A percentile compares a stretch with the other conserved stretches of the same genome.
phyloP scores from a whole-genome alignment of 108 stramenopile species.

The Pelagomonas calceolata region DNA sequence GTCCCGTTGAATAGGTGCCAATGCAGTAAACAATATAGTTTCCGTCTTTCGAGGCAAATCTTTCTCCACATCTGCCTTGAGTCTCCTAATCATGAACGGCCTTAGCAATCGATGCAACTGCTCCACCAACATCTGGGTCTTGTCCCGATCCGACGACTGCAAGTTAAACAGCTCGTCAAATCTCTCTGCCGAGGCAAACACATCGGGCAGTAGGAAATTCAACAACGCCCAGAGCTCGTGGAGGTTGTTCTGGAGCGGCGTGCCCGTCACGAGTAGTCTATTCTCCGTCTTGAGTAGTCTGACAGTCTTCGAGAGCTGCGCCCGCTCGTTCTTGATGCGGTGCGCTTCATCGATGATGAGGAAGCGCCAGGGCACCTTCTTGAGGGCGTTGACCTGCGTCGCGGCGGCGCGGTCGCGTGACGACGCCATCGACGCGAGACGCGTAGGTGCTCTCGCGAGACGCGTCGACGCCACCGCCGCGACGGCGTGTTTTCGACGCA shows the following conservation, averaged over 20 bases:
- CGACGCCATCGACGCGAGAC: too few relatives aligned
- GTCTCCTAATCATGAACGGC: conserved; percentile 94
- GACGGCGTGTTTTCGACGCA: too few relatives aligned
- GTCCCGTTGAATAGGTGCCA: conserved; percentile 81
- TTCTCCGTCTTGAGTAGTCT: conserved; percentile 71
- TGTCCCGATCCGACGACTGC: conserved; percentile 67
- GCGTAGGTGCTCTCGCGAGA: too few relatives aligned
- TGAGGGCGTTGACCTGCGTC: conserved; percentile 52
- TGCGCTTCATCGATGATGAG: conserved; percentile 97
- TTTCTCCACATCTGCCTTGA: conserved; percentile 82
- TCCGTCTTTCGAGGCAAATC: conserved; percentile 81
- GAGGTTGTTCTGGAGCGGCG: conserved; percentile 95
- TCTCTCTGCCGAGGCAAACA: conserved; percentile 71
- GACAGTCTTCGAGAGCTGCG: conserved; percentile 62
- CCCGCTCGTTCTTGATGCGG: conserved; percentile 86
- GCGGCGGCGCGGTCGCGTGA: too few relatives aligned
- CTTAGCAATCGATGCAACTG: conserved; percentile 94
- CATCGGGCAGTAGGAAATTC: conserved; percentile 78
- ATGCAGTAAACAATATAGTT: conserved; percentile 76
- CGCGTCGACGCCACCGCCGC: too few relatives aligned
- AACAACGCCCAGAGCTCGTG: conserved; percentile 90
- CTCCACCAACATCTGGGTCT: conserved; percentile 85
- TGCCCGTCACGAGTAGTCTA: conserved; percentile 91
- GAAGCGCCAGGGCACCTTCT: conserved; percentile 84
- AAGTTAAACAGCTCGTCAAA: conserved; percentile 91